Base-by-base conservation (phyloP, 257 asterid species). In the Ocimum tenuiflorum region DNA sequence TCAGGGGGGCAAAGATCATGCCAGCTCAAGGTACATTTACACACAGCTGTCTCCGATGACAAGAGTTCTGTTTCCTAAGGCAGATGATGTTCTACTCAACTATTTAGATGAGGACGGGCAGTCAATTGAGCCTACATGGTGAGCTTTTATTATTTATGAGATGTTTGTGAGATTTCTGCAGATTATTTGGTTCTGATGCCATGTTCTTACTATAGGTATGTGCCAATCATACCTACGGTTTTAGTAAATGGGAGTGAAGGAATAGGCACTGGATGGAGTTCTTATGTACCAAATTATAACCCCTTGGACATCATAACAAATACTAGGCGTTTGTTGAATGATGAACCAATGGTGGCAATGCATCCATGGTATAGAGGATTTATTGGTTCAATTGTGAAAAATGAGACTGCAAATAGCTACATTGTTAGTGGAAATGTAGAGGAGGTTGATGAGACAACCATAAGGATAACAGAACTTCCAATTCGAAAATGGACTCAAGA, bases 221-320 rank as follows among this genome's bases (percentile, higher is more conserved):
- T 86, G 49, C 99, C 99, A 1, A 82, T 79, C 67, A 86, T 94
- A 67, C 99, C 99, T 10, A 58, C 69, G 82, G 97, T 90, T 64
- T 77, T 94, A n/a, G 95, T 94, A 19, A 94, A 94, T 78, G 99
- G 99, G 35, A 88, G 99, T 81, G 99, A 94, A 83, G 99, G 99
- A 58, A 94, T 94, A 47, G 99, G 99, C 52, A 90, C 99, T 15
- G 96, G 96, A 46, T 94, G 99, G 99, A 94, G 99, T 77, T 58
- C 99, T 6, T 94, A 63, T 31, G 68, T 94, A 15, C 97, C 97
- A 7, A 90, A 94, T 71, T 94, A 94, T 53, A 88, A 94, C 69
- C 99, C 97, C 23, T 77, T 84, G 38, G 95, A 94, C 72, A 82
- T 90, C 56, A 78, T 94, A n/a, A 81, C 83, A 14, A 94, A 94